Percentiles rank a stretch among this genome's conserved stretches.
These are phyloP conservation scores for Nakazawaea laoshanensis DNA, from an alignment of 805 yeast genomes.

Conservation along the genomic window DNA sequence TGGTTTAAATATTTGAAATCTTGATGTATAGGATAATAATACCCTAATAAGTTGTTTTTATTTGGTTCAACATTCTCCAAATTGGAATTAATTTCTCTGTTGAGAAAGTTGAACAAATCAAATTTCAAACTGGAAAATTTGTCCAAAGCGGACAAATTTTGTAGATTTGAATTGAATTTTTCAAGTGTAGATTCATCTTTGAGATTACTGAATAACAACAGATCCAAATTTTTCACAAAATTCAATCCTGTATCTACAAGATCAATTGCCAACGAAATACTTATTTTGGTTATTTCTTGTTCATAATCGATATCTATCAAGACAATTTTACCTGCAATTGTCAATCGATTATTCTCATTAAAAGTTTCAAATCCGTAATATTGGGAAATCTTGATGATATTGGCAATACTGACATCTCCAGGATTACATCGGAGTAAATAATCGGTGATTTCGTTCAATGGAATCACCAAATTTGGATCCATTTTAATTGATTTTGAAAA, in stretches of 20 bases:
- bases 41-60: slow-evolving; percentile 4
- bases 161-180: slow-evolving; percentile 8
- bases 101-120: slow-evolving; percentile 9
- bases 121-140: slow-evolving; percentile 9
- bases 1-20: slow-evolving; percentile 27
- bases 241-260: not conserved
- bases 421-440: slow-evolving; percentile 23
- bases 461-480: slow-evolving; percentile 24
- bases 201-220: slow-evolving; percentile 2
- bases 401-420: slow-evolving; percentile 23
- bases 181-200: not conserved
- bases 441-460: slow-evolving; percentile 23
- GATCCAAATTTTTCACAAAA: slow-evolving; percentile 3
- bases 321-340: slow-evolving; percentile 25
- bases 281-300: slow-evolving; percentile 1
- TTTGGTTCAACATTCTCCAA: not conserved
- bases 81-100: not conserved
- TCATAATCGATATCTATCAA: slow-evolving; percentile 30
- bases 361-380: slow-evolving; percentile 30
- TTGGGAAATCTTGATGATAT: slow-evolving; percentile 24
- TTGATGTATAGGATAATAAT: slow-evolving; percentile 27
- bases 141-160: slow-evolving; percentile 7
- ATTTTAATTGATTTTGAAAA: slow-evolving; percentile 10
- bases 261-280: slow-evolving; percentile 6
- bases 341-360: slow-evolving; percentile 26